Base-by-base conservation (phyloP, 805 yeast genomes). In the Komagataella pastoris region DNA sequence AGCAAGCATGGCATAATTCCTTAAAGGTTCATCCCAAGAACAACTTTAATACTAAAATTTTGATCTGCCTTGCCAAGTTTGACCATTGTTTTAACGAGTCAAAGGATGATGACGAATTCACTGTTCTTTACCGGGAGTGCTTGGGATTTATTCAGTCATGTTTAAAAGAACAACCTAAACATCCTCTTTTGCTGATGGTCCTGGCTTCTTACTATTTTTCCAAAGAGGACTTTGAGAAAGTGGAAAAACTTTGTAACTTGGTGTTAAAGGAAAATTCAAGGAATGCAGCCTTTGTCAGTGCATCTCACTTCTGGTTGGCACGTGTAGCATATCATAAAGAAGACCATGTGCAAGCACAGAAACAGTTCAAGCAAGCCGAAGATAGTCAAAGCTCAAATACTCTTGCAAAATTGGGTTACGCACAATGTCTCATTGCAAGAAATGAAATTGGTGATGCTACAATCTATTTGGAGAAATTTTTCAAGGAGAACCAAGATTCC, bases 241-340 rank as follows among this genome's bases (percentile, higher is more conserved):
- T 84, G 5, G 72, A 80, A 54, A 75, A 75, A 49, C 72, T 88
- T 17, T 73, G 83, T 52, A 66, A 71, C 24, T 72, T 74, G 47
- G 77, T 83, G 4, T 64, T 78, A 17, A 18, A 21, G 14, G 40
- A 18, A 3, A 23, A n/a, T 17, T 21, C 51, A 14, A 59, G 67
- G 19, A 67, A 80, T 0, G 53, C 72, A 3, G 65, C 67, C 21
- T 63, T 81, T 2, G 60, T 71, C 19, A 76, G 85, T 36, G 90
- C 85, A 55, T 81, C 88, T 2, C 65, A 76, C 49, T 86, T 86
- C 59, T 93, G 97, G 98, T 72, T 82, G 52, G 99, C 88, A 3
- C 77, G 98, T 64, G 82, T 85, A 17, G 72, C 78, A 49, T 90
- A 83, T 57, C 73, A 72, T 6, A 63, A 74, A 24, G 67, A 70